These are phyloP conservation scores for Colletotrichum sp. DNA, from an alignment of 2,329 filamentous ascomycete genomes.

Conservation along the genomic window DNA sequence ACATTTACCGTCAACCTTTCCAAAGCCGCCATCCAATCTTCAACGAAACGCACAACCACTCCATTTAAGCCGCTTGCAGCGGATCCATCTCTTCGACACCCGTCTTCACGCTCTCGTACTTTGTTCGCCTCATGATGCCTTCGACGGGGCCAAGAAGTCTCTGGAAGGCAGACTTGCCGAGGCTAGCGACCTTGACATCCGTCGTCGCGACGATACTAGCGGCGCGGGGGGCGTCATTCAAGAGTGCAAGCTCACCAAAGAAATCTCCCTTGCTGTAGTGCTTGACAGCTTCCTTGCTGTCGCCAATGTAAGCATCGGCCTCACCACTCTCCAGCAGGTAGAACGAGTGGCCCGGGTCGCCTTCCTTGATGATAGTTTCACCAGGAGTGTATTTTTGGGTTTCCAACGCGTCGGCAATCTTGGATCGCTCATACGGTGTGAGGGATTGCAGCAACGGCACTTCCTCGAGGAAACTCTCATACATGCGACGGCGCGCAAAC, in stretches of 20 bases:
- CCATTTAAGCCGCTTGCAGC: slow-evolving; percentile 47
- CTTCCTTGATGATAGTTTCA: slow-evolving; percentile 86
- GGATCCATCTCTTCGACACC: slow-evolving; percentile 73
- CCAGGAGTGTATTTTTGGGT: slow-evolving; percentile 84
- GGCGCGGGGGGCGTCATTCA: slow-evolving; percentile 92
- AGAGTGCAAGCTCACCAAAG: slow-evolving; percentile 92
- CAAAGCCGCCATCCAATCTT: slow-evolving; percentile 12
- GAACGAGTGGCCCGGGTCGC: slow-evolving; percentile 90
- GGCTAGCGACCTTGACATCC: slow-evolving; percentile 89
- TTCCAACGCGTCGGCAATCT: slow-evolving; percentile 96
- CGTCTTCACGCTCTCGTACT: slow-evolving; percentile 64
- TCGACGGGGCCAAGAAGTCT: slow-evolving; percentile 90
- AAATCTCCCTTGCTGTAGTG: slow-evolving; percentile 91
- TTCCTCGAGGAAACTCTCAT: slow-evolving; percentile 95
- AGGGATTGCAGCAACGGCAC: slow-evolving; percentile 84
- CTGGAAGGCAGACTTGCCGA: slow-evolving; percentile 96
- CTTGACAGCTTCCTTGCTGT: slow-evolving; percentile 72
- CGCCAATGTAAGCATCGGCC: slow-evolving; percentile 86
- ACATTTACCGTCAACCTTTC: slow-evolving; percentile 7
- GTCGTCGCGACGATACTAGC: slow-evolving; percentile 85
- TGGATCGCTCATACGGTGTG: slow-evolving; percentile 91
- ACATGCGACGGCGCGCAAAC: slow-evolving; percentile 94
- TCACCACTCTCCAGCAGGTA: slow-evolving; percentile 89
- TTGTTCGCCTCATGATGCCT: slow-evolving; percentile 87
- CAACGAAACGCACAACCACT: neutral